Percentiles rank a stretch among this genome's conserved stretches.
phyloP scores from a whole-genome alignment of 2,329 filamentous ascomycete genomes.

The Talaromyces sp. region DNA sequence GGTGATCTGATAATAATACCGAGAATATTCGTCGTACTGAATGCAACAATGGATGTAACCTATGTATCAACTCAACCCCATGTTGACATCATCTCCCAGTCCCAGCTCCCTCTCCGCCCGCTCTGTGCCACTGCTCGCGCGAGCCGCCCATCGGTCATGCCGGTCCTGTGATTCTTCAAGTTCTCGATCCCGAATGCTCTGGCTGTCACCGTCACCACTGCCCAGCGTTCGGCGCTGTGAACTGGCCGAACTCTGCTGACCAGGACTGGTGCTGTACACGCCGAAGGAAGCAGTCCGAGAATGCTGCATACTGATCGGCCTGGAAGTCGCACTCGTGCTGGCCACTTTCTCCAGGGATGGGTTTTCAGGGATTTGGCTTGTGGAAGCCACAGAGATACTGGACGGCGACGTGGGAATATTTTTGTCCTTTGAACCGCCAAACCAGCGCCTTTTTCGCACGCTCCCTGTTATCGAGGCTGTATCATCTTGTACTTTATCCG shows the following conservation, averaged over 20 bases:
- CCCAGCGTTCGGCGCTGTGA: slow-evolving; percentile 6
- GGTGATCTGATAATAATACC: not conserved
- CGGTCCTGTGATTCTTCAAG: slow-evolving; percentile 42
- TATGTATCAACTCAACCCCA: slow-evolving; percentile 65
- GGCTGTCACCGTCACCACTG: slow-evolving; percentile 23
- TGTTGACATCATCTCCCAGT: slow-evolving; percentile 76
- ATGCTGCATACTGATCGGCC: slow-evolving; percentile 27
- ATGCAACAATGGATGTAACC: not conserved
- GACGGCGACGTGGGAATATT: slow-evolving; percentile 19
- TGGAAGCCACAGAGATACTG: slow-evolving; percentile 13
- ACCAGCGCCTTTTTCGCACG: slow-evolving; percentile 35
- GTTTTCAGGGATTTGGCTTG: slow-evolving; percentile 8
- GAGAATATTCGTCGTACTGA: not conserved
- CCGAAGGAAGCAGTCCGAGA: slow-evolving; percentile 23
- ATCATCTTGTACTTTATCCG: slow-evolving; percentile 23
- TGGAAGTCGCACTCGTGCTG: slow-evolving; percentile 18
- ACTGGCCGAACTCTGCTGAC: slow-evolving; percentile 11
- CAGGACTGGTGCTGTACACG: slow-evolving; percentile 19
- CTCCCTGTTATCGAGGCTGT: slow-evolving; percentile 18
- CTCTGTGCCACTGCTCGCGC: slow-evolving; percentile 50
- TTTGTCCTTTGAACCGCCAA: slow-evolving; percentile 29
- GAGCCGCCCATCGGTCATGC: slow-evolving; percentile 50
- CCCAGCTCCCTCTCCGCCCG: slow-evolving; percentile 60
- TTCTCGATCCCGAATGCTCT: slow-evolving; percentile 34
- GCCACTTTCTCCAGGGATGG: not conserved